These are phyloP conservation scores for Beauveria sp. DNA, from an alignment of 2,329 filamentous ascomycete genomes.

Conservation along the genomic window DNA sequence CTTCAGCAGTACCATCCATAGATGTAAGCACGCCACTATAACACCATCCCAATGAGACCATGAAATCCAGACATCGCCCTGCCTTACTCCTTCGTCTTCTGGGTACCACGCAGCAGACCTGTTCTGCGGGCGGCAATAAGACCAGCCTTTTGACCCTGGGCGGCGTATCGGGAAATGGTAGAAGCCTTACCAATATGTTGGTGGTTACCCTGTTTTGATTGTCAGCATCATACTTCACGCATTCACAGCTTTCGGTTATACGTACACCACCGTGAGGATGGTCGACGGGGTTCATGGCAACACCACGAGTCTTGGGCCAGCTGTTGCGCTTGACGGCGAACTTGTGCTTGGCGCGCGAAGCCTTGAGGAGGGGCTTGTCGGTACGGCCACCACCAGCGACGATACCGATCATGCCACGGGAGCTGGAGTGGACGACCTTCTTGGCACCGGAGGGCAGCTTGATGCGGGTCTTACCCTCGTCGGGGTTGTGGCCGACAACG, in stretches of 20 bases:
- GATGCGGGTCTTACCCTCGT: conserved; percentile 99
- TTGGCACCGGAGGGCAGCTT: conserved; percentile 99
- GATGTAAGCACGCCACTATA: conserved; percentile 55
- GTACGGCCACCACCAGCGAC: conserved; percentile 98
- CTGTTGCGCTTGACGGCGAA: conserved; percentile 99
- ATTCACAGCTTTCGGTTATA: conserved; percentile 20
- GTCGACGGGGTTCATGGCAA: conserved; percentile 99
- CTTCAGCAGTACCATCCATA: conserved; percentile 43
- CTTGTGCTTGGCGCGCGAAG: conserved; percentile 99
- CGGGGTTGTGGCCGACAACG: conserved; percentile 93
- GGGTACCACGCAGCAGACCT: conserved; percentile 99
- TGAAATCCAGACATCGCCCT: conserved; percentile 34
- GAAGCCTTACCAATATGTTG: conserved; percentile 99
- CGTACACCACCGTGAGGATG: conserved; percentile 90
- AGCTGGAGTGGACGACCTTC: conserved; percentile 90
- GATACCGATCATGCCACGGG: conserved; percentile 98
- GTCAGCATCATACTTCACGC: conserved; percentile 32
- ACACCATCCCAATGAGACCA: conserved; percentile 58
- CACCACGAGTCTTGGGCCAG: conserved; percentile 99
- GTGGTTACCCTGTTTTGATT: conserved; percentile 75
- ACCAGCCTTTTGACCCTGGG: conserved; percentile 99
- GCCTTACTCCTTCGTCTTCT: conserved; percentile 96
- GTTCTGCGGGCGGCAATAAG: conserved; percentile 99
- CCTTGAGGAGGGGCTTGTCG: conserved; percentile 99
- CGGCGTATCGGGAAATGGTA: conserved; percentile 96